These are phyloP conservation scores for Tolypocladium cylindrosporum DNA, from an alignment of 2,329 filamentous ascomycete species.

Conservation along the genomic window DNA sequence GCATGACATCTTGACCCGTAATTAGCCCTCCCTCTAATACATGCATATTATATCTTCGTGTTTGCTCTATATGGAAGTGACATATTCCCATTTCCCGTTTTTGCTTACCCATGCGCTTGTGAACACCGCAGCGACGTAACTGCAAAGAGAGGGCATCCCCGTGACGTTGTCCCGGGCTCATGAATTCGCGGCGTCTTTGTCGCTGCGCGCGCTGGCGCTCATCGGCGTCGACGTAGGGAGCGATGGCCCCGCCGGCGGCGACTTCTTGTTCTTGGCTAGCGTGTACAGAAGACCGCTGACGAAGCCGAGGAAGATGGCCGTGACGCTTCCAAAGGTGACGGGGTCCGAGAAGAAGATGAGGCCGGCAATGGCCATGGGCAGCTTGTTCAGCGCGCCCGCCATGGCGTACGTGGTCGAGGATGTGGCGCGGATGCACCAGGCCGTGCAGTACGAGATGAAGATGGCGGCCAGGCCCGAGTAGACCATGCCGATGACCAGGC, in stretches of 20 bases:
- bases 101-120: neutral
- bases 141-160: neutral
- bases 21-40: neutral
- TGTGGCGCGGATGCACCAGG: slow-evolving; percentile 96
- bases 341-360: slow-evolving; percentile 93
- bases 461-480: slow-evolving; percentile 88
- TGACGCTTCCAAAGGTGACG: slow-evolving; percentile 83
- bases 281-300: slow-evolving; percentile 87
- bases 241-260: slow-evolving; percentile 63
- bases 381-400: slow-evolving; percentile 96
- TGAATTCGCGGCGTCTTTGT: slow-evolving; percentile 64
- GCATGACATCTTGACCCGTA: neutral
- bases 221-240: slow-evolving; percentile 60
- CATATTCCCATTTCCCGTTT: neutral
- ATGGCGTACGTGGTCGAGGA: slow-evolving; percentile 98
- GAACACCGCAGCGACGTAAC: neutral
- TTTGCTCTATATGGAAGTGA: neutral
- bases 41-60: neutral
- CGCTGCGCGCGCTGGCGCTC: slow-evolving; percentile 82
- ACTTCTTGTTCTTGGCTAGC: slow-evolving; percentile 22
- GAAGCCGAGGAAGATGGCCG: slow-evolving; percentile 85
- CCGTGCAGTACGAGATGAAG: slow-evolving; percentile 99
- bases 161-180: neutral
- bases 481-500: slow-evolving; percentile 78
- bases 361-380: slow-evolving; percentile 86